Base-by-base conservation (phyloP, 345 rosid genomes). In the Combretum micranthum region DNA sequence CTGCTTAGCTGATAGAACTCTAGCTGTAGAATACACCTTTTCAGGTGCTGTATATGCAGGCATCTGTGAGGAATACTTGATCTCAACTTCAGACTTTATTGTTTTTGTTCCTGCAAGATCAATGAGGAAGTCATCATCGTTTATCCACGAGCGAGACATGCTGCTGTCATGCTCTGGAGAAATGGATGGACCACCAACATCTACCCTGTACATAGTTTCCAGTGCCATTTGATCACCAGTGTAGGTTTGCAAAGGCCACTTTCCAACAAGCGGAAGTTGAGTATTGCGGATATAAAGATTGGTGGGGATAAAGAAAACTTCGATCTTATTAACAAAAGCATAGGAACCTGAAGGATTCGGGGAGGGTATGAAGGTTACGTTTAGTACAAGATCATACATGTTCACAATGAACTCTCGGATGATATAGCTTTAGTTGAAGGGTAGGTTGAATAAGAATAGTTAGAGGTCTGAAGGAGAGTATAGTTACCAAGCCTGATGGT, bases 241-340 rank as follows among this genome's bases (percentile, higher is more conserved):
- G 16, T 1, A 4, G 12, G 5, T n/a, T 32, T 32, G 39, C 39
- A 32, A 32, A 32, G 39, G 39, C 39, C 39, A 32, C 39, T 11
- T 32, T 32, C 39, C 39, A 11, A 32, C 39, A 32, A 32, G 39
- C 5, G 39, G 39, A 32, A 32, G 39, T 1, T 32, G 39, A 32
- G 39, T 32, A 4, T 32, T 32, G 39, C 10, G 7, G 39, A 4
- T 32, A 32, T 69, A 73, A 9, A 73, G 65, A 61, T 32, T 15
- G 15, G 20, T 20, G 4, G 74, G 74, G 44, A 65, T 69, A 52
- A 74, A 65, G n/a, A 70, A 69, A 0, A 70, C 42, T 59, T 74
- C 78, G 16, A 74, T 63, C 2, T 69, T 75, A 22, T 74, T 74
- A 12, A 74, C 26, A 44, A 70, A 70, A 1, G 72, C 75, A 42